phyloP scores from a whole-genome alignment of 1,139 yeast species.

The Blastobotrys capitulatus region DNA sequence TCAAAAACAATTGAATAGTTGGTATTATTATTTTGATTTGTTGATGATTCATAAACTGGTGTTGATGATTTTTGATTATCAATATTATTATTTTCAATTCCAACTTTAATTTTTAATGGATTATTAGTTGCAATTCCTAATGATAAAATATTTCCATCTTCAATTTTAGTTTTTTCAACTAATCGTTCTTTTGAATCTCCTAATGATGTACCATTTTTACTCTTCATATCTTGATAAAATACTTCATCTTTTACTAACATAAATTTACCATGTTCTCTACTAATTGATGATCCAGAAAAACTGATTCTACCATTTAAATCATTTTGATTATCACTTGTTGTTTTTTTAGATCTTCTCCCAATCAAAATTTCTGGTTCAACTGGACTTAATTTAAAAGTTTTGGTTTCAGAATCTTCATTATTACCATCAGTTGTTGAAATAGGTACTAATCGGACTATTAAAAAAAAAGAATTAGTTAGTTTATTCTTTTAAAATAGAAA shows the following conservation, averaged over 20 bases:
- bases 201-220: slow-evolving; percentile 13
- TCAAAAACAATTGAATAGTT: no score
- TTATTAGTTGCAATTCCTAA: not conserved
- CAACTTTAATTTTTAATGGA: not conserved
- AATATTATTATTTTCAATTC: no score
- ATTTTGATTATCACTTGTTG: not conserved
- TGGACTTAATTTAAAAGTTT: not conserved
- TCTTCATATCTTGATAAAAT: slow-evolving; percentile 16
- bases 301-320: not conserved
- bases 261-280: slow-evolving; percentile 21
- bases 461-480: no score
- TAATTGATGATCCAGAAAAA: slow-evolving; percentile 19
- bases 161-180: no score
- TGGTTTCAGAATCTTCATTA: no score
- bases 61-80: no score
- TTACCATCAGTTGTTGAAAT: no score
- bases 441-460: no score
- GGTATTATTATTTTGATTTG: no score
- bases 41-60: no score
- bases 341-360: not conserved
- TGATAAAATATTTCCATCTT: not conserved
- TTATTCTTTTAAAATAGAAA: no score
- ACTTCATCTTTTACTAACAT: slow-evolving; percentile 13
- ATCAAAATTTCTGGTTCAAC: not conserved
- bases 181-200: no score